Evolutionary conservation across 2,329 filamentous ascomycete species (phyloP).

Genomic region (Diaporthe destruens): DNA sequence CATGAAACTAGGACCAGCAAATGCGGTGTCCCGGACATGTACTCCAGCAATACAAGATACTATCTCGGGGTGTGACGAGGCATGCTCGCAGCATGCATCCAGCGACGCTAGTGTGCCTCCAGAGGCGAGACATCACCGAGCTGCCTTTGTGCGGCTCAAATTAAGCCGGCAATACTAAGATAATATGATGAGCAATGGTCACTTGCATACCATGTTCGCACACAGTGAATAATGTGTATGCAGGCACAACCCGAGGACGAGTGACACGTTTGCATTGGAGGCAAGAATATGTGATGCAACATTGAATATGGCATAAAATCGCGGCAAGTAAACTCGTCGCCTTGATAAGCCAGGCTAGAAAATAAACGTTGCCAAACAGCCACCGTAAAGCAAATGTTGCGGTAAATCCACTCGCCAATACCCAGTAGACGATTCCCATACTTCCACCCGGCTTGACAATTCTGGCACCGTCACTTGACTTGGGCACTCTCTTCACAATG

Average conservation of each 20-base stretch:
- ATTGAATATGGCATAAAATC: background rate
- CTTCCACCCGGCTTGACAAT: no score
- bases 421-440: no score
- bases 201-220: background rate
- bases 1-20: slow-evolving; percentile 3
- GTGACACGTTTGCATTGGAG: slow-evolving; percentile 1
- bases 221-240: background rate
- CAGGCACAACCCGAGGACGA: background rate
- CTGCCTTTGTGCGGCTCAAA: slow-evolving; percentile 5
- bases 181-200: background rate
- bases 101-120: slow-evolving; percentile 20
- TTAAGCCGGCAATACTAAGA: background rate
- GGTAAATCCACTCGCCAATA: no score
- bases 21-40: slow-evolving; percentile 12
- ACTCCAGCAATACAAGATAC: slow-evolving; percentile 22
- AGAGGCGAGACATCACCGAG: slow-evolving; percentile 12
- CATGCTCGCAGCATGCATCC: slow-evolving; percentile 3
- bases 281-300: background rate
- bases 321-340: background rate
- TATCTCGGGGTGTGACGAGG: slow-evolving; percentile 24
- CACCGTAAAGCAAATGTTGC: no score
- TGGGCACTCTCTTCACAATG: background rate
- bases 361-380: no score
- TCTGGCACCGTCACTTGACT: background rate
- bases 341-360: no score